These are phyloP conservation scores for Candida maltosa DNA, from an alignment of 805 yeast genomes.

Conservation along the genomic window DNA sequence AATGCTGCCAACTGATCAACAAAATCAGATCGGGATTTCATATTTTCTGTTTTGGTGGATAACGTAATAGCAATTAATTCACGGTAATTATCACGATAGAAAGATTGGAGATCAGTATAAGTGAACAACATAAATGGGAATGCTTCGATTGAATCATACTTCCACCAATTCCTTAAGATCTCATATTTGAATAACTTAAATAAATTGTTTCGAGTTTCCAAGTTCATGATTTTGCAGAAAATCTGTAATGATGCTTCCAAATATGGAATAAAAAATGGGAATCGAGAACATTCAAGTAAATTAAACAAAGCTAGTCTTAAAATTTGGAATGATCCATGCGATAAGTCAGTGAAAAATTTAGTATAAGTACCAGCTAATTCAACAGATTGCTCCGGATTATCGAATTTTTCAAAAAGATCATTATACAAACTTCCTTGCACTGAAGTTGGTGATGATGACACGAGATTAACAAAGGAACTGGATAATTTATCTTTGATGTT, in stretches of 20 bases:
- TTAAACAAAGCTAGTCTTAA: constrained; percentile 35
- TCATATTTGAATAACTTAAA: constrained; percentile 29
- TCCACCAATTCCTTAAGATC: constrained; percentile 44
- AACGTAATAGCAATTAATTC: constrained; percentile 37
- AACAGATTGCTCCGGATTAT: constrained; percentile 31
- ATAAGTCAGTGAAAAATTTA: constrained; percentile 28
- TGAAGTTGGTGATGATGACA: background rate
- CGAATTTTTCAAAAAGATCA: constrained; percentile 24
- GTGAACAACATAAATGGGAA: constrained; percentile 45
- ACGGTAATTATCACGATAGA: constrained; percentile 28
- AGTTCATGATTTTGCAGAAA: constrained; percentile 16
- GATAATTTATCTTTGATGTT: constrained; percentile 18
- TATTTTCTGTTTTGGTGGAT: constrained; percentile 15
- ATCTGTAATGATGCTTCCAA: constrained; percentile 20
- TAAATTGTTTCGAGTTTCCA: constrained; percentile 14
- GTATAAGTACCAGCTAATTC: constrained; percentile 40
- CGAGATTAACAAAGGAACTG: background rate
- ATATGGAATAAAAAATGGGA: constrained; percentile 26
- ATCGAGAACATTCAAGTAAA: constrained; percentile 38
- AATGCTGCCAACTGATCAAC: constrained; percentile 13
- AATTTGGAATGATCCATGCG: constrained; percentile 26
- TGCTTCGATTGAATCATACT: constrained; percentile 22
- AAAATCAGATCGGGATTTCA: constrained; percentile 1
- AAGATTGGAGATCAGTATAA: constrained; percentile 22
- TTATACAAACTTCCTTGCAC: constrained; percentile 17